phyloP scores from a whole-genome alignment of 2,329 filamentous ascomycete genomes.

The Aspergillus sp. region DNA sequence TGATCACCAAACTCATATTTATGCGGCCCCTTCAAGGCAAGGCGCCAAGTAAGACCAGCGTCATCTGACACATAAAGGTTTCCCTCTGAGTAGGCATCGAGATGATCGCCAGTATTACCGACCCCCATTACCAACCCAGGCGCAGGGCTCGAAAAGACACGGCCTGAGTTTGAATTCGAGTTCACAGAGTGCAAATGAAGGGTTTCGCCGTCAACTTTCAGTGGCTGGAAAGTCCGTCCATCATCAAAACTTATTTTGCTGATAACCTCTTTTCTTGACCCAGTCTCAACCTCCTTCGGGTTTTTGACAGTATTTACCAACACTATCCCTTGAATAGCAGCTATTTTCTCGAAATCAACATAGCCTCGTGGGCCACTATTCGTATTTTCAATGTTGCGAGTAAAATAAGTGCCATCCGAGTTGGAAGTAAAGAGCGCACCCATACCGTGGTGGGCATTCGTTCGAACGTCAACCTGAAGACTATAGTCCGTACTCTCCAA shows the following conservation, averaged over 20 bases:
- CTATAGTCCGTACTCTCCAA: conserved; percentile 97
- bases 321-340: conserved; percentile 87
- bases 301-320: conserved; percentile 89
- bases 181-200: conserved; percentile 94
- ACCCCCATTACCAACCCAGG: conserved; percentile 92
- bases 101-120: conserved; percentile 78
- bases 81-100: conserved; percentile 70
- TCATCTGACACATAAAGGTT: conserved; percentile 88
- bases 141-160: conserved; percentile 89
- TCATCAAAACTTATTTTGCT: conserved; percentile 94
- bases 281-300: conserved; percentile 67
- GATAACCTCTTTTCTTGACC: conserved; percentile 62
- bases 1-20: conserved; percentile 97
- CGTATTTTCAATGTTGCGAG: conserved; percentile 85
- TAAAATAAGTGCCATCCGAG: conserved; percentile 95
- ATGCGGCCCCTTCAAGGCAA: conserved; percentile 73
- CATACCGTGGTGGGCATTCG: conserved; percentile 64
- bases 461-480: conserved; percentile 93
- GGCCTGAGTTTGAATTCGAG: conserved; percentile 75
- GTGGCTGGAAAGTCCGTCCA: conserved; percentile 75
- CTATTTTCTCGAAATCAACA: conserved; percentile 94
- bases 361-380: conserved; percentile 75
- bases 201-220: conserved; percentile 66
- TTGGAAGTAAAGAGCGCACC: conserved; percentile 93
- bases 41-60: conserved; percentile 80